phyloP scores from a whole-genome alignment of 2,329 filamentous ascomycete species.

The Ophiostoma fasciatum region DNA sequence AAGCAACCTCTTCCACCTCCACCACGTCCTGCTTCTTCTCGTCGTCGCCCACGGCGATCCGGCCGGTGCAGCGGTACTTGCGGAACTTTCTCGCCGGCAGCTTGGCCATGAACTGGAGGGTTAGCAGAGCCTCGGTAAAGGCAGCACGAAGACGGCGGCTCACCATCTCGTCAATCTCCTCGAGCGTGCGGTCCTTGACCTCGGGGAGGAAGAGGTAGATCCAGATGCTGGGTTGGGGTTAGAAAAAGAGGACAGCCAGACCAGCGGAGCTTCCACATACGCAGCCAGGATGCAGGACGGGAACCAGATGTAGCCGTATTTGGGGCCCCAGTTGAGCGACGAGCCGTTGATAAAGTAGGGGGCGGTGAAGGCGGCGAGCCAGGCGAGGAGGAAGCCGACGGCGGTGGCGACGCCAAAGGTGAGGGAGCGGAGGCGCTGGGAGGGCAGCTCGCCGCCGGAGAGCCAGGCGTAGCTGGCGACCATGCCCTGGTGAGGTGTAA shows the following conservation, averaged over 20 bases:
- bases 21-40: constrained; percentile 10
- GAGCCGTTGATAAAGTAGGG: constrained; percentile 29
- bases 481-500: no score
- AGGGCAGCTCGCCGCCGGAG: constrained; percentile 40
- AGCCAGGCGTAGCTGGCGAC: constrained; percentile 43
- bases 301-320: constrained; percentile 31
- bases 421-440: constrained; percentile 38
- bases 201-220: constrained; percentile 37
- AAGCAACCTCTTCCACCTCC: no score
- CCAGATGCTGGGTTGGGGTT: constrained; percentile 19
- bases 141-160: not conserved
- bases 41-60: not conserved
- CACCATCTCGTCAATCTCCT: constrained; percentile 42
- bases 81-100: constrained; percentile 28
- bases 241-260: no score
- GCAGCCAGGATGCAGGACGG: constrained; percentile 20
- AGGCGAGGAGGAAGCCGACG: constrained; percentile 38
- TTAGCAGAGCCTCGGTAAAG: not conserved
- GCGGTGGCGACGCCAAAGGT: constrained; percentile 41
- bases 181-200: constrained; percentile 35
- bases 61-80: constrained; percentile 19
- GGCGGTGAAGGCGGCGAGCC: constrained; percentile 35
- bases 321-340: constrained; percentile 21
- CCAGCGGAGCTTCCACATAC: no score
- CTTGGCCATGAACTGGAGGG: constrained; percentile 19